phyloP scores from a whole-genome alignment of 1,139 yeast species.

The Pneumocystis sp. region DNA sequence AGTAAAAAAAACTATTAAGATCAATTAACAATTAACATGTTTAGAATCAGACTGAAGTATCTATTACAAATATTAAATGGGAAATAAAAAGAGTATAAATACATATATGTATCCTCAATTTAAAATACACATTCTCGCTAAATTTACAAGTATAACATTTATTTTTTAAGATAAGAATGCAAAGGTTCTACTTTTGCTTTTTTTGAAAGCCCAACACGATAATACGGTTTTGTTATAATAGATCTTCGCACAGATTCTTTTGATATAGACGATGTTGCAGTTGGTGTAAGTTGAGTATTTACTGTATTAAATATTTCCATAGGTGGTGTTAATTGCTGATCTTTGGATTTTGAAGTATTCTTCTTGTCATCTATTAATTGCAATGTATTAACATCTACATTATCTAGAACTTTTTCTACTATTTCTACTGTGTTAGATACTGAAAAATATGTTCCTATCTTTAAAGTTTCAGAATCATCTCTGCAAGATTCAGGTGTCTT shows the following conservation, averaged over 20 bases:
- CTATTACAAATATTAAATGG: constrained; percentile 62
- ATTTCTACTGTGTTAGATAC: background rate
- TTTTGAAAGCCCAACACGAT: constrained; percentile 15
- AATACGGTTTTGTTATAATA: background rate
- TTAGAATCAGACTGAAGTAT: constrained; percentile 42
- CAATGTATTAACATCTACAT: background rate
- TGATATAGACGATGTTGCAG: background rate
- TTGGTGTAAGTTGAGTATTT: background rate
- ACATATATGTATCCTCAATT: background rate
- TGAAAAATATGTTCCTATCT: background rate
- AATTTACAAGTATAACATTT: constrained; percentile 1
- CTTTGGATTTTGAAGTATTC: background rate
- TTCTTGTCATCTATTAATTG: background rate
- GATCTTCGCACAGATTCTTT: background rate
- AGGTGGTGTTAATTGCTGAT: background rate
- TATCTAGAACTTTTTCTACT: background rate
- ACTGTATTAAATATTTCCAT: background rate
- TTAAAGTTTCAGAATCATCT: background rate
- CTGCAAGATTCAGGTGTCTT: background rate
- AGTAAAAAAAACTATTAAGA: constrained; percentile 19
- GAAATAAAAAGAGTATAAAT: constrained; percentile 23
- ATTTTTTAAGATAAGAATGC: constrained; percentile 14
- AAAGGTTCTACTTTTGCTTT: constrained; percentile 14
- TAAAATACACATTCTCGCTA: background rate
- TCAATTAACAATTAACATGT: background rate